Conservation (phyloP, 2,329 filamentous ascomycete genomes). For the Thermoascus crustaceus region DNA sequence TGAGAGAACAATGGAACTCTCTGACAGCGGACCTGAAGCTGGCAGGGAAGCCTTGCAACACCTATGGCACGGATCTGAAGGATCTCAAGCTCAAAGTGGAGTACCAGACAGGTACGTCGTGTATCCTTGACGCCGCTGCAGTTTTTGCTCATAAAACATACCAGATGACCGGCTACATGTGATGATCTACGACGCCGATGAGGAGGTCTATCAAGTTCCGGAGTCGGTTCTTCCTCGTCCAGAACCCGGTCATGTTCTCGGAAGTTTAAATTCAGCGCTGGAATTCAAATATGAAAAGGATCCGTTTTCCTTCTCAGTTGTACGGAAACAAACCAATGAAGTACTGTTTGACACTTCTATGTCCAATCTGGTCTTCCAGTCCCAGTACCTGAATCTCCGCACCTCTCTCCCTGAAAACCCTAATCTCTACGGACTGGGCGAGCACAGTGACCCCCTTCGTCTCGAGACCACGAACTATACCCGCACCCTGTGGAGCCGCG, state of each 20-base stretch:
- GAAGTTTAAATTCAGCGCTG: constrained; percentile 32
- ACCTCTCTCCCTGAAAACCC: constrained; percentile 61
- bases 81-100: constrained; percentile 52
- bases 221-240: constrained; percentile 60
- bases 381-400: constrained; percentile 65
- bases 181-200: constrained; percentile 61
- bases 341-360: constrained; percentile 61
- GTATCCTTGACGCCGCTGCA: not conserved
- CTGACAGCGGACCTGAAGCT: constrained; percentile 63
- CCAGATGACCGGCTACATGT: constrained; percentile 63
- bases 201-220: constrained; percentile 67
- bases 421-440: constrained; percentile 69
- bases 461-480: constrained; percentile 62
- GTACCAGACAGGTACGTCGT: constrained; percentile 49
- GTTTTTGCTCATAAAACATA: constrained; percentile 1
- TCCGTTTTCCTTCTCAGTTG: constrained; percentile 62
- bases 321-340: constrained; percentile 22
- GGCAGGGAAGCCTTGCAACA: constrained; percentile 57
- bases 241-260: constrained; percentile 32
- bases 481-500: constrained; percentile 61
- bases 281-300: constrained; percentile 45
- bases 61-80: constrained; percentile 50
- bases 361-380: constrained; percentile 62
- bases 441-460: constrained; percentile 64
- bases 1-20: constrained; percentile 31